These are phyloP conservation scores for Dioscorea dumetorum DNA, from an alignment of 106 monocot genomes.

Conservation along the genomic window DNA sequence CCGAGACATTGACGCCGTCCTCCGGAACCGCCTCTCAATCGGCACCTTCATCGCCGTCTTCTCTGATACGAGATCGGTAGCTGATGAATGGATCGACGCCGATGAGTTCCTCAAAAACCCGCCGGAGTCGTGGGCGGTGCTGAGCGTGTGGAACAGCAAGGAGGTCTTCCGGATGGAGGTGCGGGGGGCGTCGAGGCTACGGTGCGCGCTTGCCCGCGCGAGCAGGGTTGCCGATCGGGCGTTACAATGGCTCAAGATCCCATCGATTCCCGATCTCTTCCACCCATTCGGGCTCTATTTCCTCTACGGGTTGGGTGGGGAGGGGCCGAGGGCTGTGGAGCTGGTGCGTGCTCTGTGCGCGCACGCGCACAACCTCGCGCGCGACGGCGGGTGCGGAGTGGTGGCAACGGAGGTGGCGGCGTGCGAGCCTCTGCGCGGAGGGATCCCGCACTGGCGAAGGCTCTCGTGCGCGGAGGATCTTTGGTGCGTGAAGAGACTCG, in stretches of 20 bases:
- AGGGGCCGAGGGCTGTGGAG: conserved; percentile 16
- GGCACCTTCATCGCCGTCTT: conserved; percentile 45
- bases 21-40: conserved; percentile 36
- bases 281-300: conserved; percentile 83
- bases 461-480: conserved; percentile 56
- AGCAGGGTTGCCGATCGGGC: conserved; percentile 56
- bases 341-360: conserved; percentile 31
- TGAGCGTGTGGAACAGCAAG: conserved; percentile 82
- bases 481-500: conserved; percentile 74
- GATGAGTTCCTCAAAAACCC: conserved; percentile 21
- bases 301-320: conserved; percentile 80
- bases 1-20: conserved; percentile 54
- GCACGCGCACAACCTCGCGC: conserved; percentile 62
- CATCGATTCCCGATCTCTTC: conserved; percentile 85
- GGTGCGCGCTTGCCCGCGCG: conserved; percentile 32
- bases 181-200: conserved; percentile 37
- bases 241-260: conserved; percentile 58
- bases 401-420: conserved; percentile 64
- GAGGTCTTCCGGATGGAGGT: conserved; percentile 65
- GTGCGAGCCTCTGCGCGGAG: conserved; percentile 40
- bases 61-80: not conserved
- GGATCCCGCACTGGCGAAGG: conserved; percentile 51
- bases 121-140: conserved; percentile 79
- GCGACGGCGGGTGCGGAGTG: conserved; percentile 40
- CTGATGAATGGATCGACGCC: not conserved